A percentile compares a stretch with the other conserved stretches of the same genome.
phyloP scores from a whole-genome alignment of 139 green algal species.

The Tetradesmus lagerheimii region DNA sequence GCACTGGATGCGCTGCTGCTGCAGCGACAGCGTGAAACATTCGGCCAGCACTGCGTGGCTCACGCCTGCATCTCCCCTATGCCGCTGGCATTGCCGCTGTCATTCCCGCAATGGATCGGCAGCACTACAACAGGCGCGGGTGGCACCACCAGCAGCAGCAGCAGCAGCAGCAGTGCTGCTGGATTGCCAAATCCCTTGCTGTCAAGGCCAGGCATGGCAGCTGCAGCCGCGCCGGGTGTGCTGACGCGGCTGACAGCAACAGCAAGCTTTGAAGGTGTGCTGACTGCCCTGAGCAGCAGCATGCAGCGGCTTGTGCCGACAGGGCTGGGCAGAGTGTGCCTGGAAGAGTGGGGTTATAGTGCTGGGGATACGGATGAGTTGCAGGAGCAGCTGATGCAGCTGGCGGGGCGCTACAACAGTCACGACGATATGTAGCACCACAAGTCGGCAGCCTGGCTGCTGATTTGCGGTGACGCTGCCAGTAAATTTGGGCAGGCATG shows the following conservation, averaged over 20 bases:
- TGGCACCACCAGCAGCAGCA: background rate
- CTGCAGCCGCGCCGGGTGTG: background rate
- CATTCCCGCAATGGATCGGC: conserved; percentile 52
- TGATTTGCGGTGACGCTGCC: too few species aligned
- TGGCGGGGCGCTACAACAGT: background rate
- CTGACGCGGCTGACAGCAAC: conserved; percentile 47
- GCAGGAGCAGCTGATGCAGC: background rate
- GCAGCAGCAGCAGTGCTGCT: background rate
- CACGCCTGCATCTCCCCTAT: conserved; percentile 54
- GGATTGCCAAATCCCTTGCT: background rate
- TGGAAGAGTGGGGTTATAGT: conserved; percentile 47
- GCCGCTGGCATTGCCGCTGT: conserved; percentile 61
- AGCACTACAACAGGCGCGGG: background rate
- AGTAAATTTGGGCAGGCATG: too few species aligned
- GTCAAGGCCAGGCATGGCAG: background rate
- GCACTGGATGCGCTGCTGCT: conserved; percentile 55
- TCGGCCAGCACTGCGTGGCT: conserved; percentile 38
- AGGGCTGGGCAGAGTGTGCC: background rate
- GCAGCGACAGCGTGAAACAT: background rate
- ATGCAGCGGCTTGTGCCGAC: background rate
- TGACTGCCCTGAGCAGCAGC: background rate
- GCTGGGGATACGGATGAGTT: conserved; percentile 28
- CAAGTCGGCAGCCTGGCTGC: too few species aligned
- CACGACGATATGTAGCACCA: background rate
- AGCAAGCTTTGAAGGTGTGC: conserved; percentile 35